Conservation (phyloP, 257 asterid genomes). For the Verbascum thapsus region DNA sequence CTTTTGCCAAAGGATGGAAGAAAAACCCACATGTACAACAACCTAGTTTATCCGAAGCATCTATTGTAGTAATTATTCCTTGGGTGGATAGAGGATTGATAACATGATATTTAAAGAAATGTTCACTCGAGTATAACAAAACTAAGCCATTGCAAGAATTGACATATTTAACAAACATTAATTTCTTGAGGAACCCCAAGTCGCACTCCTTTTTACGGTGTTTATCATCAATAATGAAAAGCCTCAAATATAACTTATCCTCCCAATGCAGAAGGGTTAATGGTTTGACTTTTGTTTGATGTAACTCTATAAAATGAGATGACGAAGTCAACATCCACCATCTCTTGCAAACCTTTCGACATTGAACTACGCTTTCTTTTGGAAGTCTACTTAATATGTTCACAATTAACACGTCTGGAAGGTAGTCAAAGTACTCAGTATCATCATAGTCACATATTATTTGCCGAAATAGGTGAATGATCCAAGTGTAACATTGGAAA, state of each 20-base stretch:
- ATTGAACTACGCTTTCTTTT: neutral
- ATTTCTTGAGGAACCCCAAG: neutral
- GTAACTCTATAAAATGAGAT: too few species aligned
- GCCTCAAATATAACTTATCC: neutral
- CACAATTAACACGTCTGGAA: neutral
- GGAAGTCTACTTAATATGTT: neutral
- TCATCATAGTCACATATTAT: neutral
- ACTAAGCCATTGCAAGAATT: neutral
- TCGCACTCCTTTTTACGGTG: neutral
- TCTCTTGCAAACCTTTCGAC: neutral
- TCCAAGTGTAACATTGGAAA: neutral
- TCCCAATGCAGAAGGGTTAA: neutral
- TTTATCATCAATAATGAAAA: slow-evolving; percentile 11
- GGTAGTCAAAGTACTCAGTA: neutral
- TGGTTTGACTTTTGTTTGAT: neutral
- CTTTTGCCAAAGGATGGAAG: slow-evolving; percentile 21
- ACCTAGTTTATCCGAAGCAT: neutral
- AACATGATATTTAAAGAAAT: too few species aligned
- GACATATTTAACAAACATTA: neutral
- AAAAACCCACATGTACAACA: slow-evolving; percentile 1
- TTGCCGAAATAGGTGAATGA: neutral
- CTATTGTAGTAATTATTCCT: neutral
- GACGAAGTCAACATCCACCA: too few species aligned
- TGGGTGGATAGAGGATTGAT: neutral
- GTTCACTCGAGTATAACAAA: neutral